A percentile compares a stretch with the other conserved stretches of the same genome.
Evolutionary conservation across 352 stramenopile species (phyloP).

Genomic region (Pythium scleroteichum): DNA sequence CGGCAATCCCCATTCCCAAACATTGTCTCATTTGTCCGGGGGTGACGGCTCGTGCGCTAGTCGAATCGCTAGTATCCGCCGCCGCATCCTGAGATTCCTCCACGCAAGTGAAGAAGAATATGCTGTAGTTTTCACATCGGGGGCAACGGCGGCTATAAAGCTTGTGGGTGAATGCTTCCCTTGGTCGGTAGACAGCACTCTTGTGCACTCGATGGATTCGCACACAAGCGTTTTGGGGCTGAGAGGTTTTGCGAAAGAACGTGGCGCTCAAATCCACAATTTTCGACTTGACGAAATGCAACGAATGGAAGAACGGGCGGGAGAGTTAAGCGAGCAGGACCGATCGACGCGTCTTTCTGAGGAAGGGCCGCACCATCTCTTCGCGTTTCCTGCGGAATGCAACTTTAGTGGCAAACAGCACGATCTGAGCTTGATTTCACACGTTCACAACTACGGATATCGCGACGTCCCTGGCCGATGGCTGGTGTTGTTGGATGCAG

Average conservation of each 20-base stretch:
- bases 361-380: conserved; percentile 32
- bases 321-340: neutral
- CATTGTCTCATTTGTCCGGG: conserved; percentile 2
- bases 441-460: conserved; percentile 32
- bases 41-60: conserved; percentile 41
- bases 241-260: conserved; percentile 39
- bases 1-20: conserved; percentile 66
- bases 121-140: conserved; percentile 83
- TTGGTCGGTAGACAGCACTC: conserved; percentile 51
- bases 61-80: conserved; percentile 46
- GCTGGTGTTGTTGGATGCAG: conserved; percentile 72
- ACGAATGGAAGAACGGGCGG: neutral
- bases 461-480: conserved; percentile 27
- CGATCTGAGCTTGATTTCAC: conserved; percentile 41
- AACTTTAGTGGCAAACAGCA: conserved; percentile 76
- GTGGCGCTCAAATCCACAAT: conserved; percentile 31
- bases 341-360: neutral
- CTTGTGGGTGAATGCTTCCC: conserved; percentile 83
- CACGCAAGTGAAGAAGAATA: conserved; percentile 68
- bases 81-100: conserved; percentile 71
- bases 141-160: conserved; percentile 79
- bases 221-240: conserved; percentile 80
- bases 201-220: conserved; percentile 63
- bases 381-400: conserved; percentile 73
- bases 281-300: conserved; percentile 47